These are phyloP conservation scores for Candida sojae DNA, from an alignment of 1,139 yeast species.

Conservation along the genomic window DNA sequence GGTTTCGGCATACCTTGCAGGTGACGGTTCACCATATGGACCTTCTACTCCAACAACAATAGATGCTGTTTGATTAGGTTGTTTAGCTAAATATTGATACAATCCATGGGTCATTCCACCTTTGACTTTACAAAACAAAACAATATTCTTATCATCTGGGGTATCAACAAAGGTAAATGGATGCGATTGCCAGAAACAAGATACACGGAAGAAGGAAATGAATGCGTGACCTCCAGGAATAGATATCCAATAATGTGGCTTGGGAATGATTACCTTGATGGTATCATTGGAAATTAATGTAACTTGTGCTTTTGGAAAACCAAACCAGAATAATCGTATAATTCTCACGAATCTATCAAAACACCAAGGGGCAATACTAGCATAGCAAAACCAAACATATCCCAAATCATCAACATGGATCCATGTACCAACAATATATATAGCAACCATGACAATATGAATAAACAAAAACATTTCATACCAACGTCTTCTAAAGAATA, in stretches of 20 bases:
- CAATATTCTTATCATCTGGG: slow-evolving; percentile 16
- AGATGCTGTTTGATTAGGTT: slow-evolving; percentile 25
- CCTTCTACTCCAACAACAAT: slow-evolving; percentile 43
- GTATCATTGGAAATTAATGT: slow-evolving; percentile 38
- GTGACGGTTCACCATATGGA: slow-evolving; percentile 37
- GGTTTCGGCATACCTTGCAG: slow-evolving; percentile 29
- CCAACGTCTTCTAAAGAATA: slow-evolving; percentile 39
- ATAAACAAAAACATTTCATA: slow-evolving; percentile 44
- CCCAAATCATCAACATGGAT: slow-evolving; percentile 42
- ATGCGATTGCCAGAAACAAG: slow-evolving; percentile 46
- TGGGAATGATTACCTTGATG: slow-evolving; percentile 40
- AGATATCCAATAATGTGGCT: slow-evolving; percentile 41
- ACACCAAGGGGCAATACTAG: slow-evolving; percentile 43
- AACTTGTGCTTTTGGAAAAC: slow-evolving; percentile 38
- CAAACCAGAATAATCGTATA: slow-evolving; percentile 34
- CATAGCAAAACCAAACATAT: slow-evolving; percentile 38
- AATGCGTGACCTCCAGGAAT: slow-evolving; percentile 56
- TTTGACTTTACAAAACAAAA: slow-evolving; percentile 33
- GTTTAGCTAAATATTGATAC: slow-evolving; percentile 27
- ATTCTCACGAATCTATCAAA: slow-evolving; percentile 43
- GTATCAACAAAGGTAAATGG: slow-evolving; percentile 29
- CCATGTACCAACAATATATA: slow-evolving; percentile 45
- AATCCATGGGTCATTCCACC: slow-evolving; percentile 39
- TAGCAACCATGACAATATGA: slow-evolving; percentile 42
- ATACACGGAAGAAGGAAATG: slow-evolving; percentile 40